Evolutionary conservation across 2,329 filamentous ascomycete species (phyloP).

Genomic region (Verruconis gallopava): DNA sequence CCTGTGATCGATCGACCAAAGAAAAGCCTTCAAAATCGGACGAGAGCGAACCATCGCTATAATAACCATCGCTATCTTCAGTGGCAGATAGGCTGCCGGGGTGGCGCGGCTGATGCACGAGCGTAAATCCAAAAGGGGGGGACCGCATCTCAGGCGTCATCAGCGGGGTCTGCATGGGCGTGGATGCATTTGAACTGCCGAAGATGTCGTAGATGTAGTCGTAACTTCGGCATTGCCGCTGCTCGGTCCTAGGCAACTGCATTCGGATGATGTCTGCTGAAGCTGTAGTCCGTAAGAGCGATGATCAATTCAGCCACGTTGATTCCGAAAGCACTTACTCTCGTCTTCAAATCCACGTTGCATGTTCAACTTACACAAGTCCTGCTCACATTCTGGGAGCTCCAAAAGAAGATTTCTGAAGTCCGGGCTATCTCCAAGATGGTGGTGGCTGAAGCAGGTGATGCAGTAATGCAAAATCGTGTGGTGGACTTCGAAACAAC

Average conservation of each 20-base stretch:
- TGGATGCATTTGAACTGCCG: background rate
- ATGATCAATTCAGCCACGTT: background rate
- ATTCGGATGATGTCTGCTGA: background rate
- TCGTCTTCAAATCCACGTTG: slow-evolving; percentile 27
- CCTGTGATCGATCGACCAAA: no score
- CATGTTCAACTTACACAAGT: slow-evolving; percentile 26
- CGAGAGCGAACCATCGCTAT: background rate
- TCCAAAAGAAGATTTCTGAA: slow-evolving; percentile 26
- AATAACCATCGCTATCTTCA: background rate
- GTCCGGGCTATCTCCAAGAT: slow-evolving; percentile 21
- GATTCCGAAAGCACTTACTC: slow-evolving; percentile 14
- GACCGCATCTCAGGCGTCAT: background rate
- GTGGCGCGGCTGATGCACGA: background rate
- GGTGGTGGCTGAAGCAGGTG: slow-evolving; percentile 24
- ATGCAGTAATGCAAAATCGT: slow-evolving; percentile 32
- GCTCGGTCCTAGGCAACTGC: background rate
- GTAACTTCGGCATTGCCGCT: background rate
- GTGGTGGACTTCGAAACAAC: slow-evolving; percentile 21
- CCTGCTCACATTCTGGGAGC: slow-evolving; percentile 26
- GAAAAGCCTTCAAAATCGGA: background rate
- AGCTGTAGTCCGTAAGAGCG: background rate
- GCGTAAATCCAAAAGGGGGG: background rate
- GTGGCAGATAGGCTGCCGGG: background rate
- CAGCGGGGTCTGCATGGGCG: background rate
- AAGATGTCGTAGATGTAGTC: background rate